Evolutionary conservation across 495 filamentous ascomycete genomes (phyloP).

Genomic region (Platismatia glauca): DNA sequence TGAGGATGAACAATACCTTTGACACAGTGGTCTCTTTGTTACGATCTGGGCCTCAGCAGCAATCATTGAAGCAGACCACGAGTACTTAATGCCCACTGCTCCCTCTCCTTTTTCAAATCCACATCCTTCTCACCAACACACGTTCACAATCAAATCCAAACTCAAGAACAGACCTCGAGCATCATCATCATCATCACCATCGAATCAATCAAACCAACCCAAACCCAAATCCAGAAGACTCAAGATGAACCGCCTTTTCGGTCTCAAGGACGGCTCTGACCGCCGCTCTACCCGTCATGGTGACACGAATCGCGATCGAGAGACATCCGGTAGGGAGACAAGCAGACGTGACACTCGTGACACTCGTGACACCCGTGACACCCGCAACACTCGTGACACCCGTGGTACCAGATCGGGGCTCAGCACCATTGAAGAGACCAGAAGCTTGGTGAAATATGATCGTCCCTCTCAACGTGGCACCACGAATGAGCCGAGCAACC

Average conservation of each 20-base stretch:
- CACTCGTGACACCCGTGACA: too few species aligned
- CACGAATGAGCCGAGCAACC: too few species aligned
- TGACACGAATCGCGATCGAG: too few species aligned
- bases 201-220: background rate
- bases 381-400: too few species aligned
- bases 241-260: background rate
- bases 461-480: too few species aligned
- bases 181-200: background rate
- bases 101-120: background rate
- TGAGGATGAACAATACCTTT: background rate
- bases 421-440: too few species aligned
- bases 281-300: too few species aligned
- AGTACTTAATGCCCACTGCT: background rate
- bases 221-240: background rate
- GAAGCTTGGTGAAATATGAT: too few species aligned
- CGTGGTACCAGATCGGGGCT: background rate
- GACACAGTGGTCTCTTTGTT: background rate
- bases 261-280: too few species aligned
- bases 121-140: background rate
- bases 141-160: background rate
- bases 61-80: background rate
- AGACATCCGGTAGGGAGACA: too few species aligned
- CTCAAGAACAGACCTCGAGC: background rate
- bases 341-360: too few species aligned
- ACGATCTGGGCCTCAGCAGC: background rate